phyloP scores from a whole-genome alignment of 768 basidiomycete genomes.

The Boletus rubroflammeus region DNA sequence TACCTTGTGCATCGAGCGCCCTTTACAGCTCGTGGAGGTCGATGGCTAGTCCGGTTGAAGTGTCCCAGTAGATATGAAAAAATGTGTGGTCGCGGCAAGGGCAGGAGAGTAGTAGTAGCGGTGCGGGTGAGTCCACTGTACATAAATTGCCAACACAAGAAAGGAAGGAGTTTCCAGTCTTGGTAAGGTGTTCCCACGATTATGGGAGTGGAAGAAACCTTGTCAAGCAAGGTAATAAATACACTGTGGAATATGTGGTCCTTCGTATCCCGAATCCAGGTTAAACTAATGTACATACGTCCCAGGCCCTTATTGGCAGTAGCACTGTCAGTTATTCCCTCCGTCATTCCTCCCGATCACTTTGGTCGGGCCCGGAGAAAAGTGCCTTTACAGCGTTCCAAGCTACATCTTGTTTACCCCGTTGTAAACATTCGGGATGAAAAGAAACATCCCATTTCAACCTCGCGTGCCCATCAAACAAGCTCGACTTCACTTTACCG shows the following conservation, averaged over 20 bases:
- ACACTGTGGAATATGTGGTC: too few species aligned
- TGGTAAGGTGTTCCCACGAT: too few species aligned
- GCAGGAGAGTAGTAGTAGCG: too few species aligned
- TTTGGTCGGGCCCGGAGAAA: neutral
- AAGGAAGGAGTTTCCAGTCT: too few species aligned
- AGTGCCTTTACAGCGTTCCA: conserved; percentile 12
- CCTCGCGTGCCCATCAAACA: neutral
- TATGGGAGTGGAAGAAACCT: too few species aligned
- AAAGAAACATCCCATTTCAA: neutral
- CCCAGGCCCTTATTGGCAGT: too few species aligned
- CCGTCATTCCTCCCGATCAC: neutral
- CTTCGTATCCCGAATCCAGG: neutral
- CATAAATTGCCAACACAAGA: too few species aligned
- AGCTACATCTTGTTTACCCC: neutral
- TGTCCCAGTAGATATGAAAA: neutral
- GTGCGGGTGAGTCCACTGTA: too few species aligned
- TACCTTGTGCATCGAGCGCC: conserved; percentile 85
- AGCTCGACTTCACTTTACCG: neutral
- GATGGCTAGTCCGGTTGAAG: conserved; percentile 52
- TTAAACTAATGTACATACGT: too few species aligned
- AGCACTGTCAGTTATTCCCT: neutral
- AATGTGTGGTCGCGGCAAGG: too few species aligned
- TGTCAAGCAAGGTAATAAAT: too few species aligned
- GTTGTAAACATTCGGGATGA: neutral
- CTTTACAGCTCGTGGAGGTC: conserved; percentile 89